Base-by-base conservation (phyloP, 2,329 filamentous ascomycete genomes). In the Leptographium lundbergii region DNA sequence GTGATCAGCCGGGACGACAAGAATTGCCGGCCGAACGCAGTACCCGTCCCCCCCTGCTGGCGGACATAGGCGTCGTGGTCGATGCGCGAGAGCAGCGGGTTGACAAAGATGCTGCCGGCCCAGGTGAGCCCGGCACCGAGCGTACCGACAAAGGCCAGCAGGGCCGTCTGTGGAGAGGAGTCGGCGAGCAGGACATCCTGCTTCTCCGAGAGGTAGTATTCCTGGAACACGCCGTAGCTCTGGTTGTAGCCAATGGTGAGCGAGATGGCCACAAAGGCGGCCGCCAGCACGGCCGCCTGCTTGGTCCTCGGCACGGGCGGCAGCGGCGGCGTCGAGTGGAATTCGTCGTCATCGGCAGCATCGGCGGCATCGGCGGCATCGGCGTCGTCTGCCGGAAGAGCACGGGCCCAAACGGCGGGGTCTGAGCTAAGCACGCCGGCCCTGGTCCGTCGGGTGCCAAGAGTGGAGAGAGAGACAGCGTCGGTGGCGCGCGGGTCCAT, bases 191-290 rank as follows among this genome's bases (percentile, higher is more conserved):
- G 68, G n/a, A 78, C 65, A 9, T 71, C 67, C 61, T 76, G 71
- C 36, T 61, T 63, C 0, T 69, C 57, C 5, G 74, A 76, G 54
- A 75, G 72, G 62, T 78, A 79, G 63, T 75, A 77, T 54, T 74
- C 69, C 62, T 78, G 76, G 57, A 78, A 79, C 11, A 78, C 74
- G 11, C 76, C 75, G 61, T 74, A 79, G 39, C 70, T 71, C 60
- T 78, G 75, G 62, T 79, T 79, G 59, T 78, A 72, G 13, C 76
- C 75, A 54, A 78, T 75, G 4, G 76, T 77, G 25, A 78, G 69
- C 54, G 71, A 71, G 42, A 77, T 75, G 48, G 73, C 73, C 0
- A 73, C 62, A 56, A 78, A 78, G 6, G 72, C 71, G 0, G 74
- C 74, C 22, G 72, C 61, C 17, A 78, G 67, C 25, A 78, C 74